A percentile compares a stretch with the other conserved stretches of the same genome.
Evolutionary conservation across 305 asterid genomes (phyloP).

Genomic region (Solanum hybrid): DNA sequence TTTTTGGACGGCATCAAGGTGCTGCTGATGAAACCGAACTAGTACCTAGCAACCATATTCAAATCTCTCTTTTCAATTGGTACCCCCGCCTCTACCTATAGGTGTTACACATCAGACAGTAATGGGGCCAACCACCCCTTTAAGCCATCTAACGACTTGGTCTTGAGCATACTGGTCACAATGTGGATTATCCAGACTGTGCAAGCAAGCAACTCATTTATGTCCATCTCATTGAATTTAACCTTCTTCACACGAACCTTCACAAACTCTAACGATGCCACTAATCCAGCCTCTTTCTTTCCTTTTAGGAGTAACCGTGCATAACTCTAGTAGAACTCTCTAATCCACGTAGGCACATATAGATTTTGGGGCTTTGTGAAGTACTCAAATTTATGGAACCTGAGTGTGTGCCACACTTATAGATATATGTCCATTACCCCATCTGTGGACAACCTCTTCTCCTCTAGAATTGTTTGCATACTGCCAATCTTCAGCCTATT

Average conservation of each 20-base stretch:
- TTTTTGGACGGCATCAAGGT: background rate
- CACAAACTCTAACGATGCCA: background rate
- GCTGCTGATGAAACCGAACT: background rate
- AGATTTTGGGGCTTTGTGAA: background rate
- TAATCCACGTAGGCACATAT: background rate
- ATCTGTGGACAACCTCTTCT: background rate
- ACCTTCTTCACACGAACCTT: background rate
- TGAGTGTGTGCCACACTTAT: background rate
- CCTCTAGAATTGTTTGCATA: background rate
- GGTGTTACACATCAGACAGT: background rate
- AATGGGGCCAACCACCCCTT: background rate
- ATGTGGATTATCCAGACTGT: background rate
- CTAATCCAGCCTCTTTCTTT: background rate
- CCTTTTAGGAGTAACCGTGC: background rate
- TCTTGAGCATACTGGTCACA: background rate
- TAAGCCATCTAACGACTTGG: background rate
- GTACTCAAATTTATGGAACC: background rate
- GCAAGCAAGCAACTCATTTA: background rate
- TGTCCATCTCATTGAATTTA: background rate
- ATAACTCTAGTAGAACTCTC: background rate
- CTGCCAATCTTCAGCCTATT: background rate
- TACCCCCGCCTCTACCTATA: background rate
- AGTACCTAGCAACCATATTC: background rate
- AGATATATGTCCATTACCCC: background rate
- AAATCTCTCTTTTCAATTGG: background rate